phyloP scores from a whole-genome alignment of 2,329 filamentous ascomycete species.

The Trichoderma sp. region DNA sequence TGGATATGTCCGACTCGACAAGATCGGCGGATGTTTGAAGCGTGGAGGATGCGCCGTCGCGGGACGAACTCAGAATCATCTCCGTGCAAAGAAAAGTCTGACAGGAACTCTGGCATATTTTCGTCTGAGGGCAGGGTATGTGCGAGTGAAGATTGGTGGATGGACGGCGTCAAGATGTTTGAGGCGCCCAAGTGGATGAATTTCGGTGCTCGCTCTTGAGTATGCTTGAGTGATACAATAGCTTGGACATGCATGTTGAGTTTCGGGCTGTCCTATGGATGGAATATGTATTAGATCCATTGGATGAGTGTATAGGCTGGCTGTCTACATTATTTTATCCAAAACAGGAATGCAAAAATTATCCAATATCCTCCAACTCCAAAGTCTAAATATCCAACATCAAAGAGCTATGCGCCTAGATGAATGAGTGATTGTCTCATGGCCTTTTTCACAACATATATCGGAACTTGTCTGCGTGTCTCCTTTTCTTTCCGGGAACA shows the following conservation, averaged over 20 bases:
- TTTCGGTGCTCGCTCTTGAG: slow-evolving; percentile 23
- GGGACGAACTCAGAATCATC: slow-evolving; percentile 12
- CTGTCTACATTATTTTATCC: neutral
- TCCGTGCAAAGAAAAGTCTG: slow-evolving; percentile 29
- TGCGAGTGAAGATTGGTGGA: slow-evolving; percentile 39
- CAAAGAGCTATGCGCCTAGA: neutral
- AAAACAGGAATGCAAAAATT: neutral
- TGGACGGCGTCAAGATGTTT: slow-evolving; percentile 37
- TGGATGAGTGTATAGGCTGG: neutral
- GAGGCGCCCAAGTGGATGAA: slow-evolving; percentile 37
- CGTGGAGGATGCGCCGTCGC: slow-evolving; percentile 29
- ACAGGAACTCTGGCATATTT: slow-evolving; percentile 30
- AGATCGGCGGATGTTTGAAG: slow-evolving; percentile 32
- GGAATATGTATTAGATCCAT: slow-evolving; percentile 9
- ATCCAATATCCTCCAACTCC: slow-evolving; percentile 7
- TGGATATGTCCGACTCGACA: slow-evolving; percentile 32
- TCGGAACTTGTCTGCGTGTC: slow-evolving; percentile 39
- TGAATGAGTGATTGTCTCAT: neutral
- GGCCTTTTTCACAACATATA: slow-evolving; percentile 47
- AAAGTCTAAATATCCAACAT: neutral
- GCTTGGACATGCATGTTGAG: neutral
- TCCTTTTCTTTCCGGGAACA: slow-evolving; percentile 31
- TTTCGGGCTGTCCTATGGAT: neutral
- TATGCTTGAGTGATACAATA: neutral
- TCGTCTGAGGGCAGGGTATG: slow-evolving; percentile 28